Percentiles rank a stretch among this genome's conserved stretches.
Conservation (phyloP, 805 yeast genomes). For the Maudiozyma barnettii region DNA sequence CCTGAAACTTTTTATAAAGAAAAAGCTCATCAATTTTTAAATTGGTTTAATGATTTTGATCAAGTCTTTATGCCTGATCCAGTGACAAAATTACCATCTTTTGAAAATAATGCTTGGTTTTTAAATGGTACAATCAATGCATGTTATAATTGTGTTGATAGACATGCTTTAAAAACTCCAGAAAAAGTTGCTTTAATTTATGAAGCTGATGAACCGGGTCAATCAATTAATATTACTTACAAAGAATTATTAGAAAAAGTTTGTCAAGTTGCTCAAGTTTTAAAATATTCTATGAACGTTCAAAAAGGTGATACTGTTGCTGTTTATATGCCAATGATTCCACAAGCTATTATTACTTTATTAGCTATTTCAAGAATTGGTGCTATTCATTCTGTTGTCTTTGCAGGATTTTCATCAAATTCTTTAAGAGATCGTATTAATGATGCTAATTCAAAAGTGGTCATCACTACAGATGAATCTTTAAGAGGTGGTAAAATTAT, state of each 20-base stretch:
- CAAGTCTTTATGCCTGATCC: slow-evolving; percentile 36
- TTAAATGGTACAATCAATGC: slow-evolving; percentile 74
- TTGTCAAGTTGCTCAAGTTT: slow-evolving; percentile 60
- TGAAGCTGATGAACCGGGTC: slow-evolving; percentile 70
- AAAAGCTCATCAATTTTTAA: slow-evolving; percentile 58
- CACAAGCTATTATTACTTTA: slow-evolving; percentile 66
- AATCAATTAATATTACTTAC: slow-evolving; percentile 48
- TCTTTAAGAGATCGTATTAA: slow-evolving; percentile 62
- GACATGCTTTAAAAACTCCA: slow-evolving; percentile 67
- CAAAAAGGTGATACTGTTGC: slow-evolving; percentile 80
- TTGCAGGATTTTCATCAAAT: slow-evolving; percentile 75
- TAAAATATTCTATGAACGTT: slow-evolving; percentile 52
- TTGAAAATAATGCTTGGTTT: slow-evolving; percentile 60
- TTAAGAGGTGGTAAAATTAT: slow-evolving; percentile 76
- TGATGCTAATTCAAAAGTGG: slow-evolving; percentile 62
- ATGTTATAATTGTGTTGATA: slow-evolving; percentile 70
- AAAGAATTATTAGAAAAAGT: slow-evolving; percentile 65
- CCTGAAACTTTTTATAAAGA: slow-evolving; percentile 78
- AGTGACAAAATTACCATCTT: slow-evolving; percentile 30
- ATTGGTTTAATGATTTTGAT: slow-evolving; percentile 74
- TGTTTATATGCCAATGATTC: slow-evolving; percentile 78
- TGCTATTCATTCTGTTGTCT: slow-evolving; percentile 76
- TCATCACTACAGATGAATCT: slow-evolving; percentile 75
- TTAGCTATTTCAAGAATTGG: slow-evolving; percentile 74
- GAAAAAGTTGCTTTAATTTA: slow-evolving; percentile 65